phyloP scores from a whole-genome alignment of 129 eudicot species.

The Flaveria robusta region DNA sequence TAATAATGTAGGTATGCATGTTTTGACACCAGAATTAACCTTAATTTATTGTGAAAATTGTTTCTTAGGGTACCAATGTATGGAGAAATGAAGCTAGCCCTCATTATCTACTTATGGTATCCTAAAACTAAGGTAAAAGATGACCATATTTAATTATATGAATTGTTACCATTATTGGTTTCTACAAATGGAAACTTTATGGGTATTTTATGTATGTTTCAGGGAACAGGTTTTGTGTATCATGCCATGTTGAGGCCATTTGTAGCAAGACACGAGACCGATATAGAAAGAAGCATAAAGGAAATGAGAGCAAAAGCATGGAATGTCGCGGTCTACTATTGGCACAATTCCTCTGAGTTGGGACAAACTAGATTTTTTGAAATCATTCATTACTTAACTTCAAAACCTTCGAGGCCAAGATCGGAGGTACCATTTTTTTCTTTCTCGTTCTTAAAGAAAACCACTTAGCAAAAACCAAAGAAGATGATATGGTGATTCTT shows the following conservation, averaged over 20 bases:
- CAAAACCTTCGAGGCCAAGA: slow-evolving; percentile 47
- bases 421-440: slow-evolving; percentile 53
- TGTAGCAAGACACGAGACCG: slow-evolving; percentile 69
- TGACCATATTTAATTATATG: not conserved
- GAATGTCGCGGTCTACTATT: slow-evolving; percentile 80
- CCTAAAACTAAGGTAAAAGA: slow-evolving; percentile 82
- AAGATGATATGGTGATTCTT: slow-evolving; percentile 25
- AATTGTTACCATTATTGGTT: not conserved
- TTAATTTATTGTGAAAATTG: slow-evolving; percentile 2
- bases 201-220: slow-evolving; percentile 14
- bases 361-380: slow-evolving; percentile 69
- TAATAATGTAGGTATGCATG: not conserved
- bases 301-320: slow-evolving; percentile 72
- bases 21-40: slow-evolving; percentile 11
- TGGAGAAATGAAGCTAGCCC: slow-evolving; percentile 81
- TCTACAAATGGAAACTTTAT: slow-evolving; percentile 12
- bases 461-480: slow-evolving; percentile 33
- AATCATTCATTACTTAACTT: slow-evolving; percentile 53
- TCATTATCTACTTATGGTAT: slow-evolving; percentile 89
- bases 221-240: slow-evolving; percentile 82
- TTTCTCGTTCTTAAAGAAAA: slow-evolving; percentile 35
- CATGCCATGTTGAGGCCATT: slow-evolving; percentile 68
- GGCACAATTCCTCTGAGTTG: slow-evolving; percentile 78
- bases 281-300: slow-evolving; percentile 63
- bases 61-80: slow-evolving; percentile 84